Conservation (phyloP, 352 stramenopile species). For the Phytopythium delawarense region DNA sequence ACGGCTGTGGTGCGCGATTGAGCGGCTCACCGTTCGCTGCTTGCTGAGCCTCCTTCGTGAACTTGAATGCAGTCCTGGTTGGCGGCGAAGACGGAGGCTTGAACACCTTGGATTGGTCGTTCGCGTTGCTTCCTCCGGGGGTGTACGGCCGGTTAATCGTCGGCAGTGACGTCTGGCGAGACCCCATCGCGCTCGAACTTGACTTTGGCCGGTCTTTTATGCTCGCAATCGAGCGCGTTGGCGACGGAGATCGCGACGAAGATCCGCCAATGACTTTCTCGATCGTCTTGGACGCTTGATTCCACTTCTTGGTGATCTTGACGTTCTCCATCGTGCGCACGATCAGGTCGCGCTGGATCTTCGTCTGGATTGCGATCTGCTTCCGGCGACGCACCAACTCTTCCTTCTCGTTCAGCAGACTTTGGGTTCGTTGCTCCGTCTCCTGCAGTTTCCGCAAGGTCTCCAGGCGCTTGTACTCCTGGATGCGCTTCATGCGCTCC, state of each 20-base stretch:
- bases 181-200: constrained; percentile 32
- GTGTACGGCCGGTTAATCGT: constrained; percentile 21
- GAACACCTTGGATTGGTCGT: constrained; percentile 42
- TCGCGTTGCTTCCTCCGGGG: constrained; percentile 8
- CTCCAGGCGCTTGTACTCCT: constrained; percentile 91
- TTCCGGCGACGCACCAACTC: constrained; percentile 77
- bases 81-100: constrained; percentile 56
- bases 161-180: constrained; percentile 39
- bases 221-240: constrained; percentile 17
- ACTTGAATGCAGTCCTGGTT: constrained; percentile 69
- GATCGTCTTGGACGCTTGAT: constrained; percentile 72
- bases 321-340: constrained; percentile 87
- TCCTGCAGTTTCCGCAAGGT: constrained; percentile 85
- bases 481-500: constrained; percentile 87
- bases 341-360: constrained; percentile 88
- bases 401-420: constrained; percentile 82
- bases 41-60: constrained; percentile 58
- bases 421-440: constrained; percentile 72
- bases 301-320: constrained; percentile 88
- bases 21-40: constrained; percentile 12
- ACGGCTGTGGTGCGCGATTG: constrained; percentile 34
- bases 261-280: constrained; percentile 60
- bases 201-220: constrained; percentile 47
- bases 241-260: constrained; percentile 33
- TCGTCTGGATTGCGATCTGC: constrained; percentile 70